These are phyloP conservation scores for Beverwykella pulmonaria DNA, from an alignment of 495 filamentous ascomycete species.

Conservation along the genomic window DNA sequence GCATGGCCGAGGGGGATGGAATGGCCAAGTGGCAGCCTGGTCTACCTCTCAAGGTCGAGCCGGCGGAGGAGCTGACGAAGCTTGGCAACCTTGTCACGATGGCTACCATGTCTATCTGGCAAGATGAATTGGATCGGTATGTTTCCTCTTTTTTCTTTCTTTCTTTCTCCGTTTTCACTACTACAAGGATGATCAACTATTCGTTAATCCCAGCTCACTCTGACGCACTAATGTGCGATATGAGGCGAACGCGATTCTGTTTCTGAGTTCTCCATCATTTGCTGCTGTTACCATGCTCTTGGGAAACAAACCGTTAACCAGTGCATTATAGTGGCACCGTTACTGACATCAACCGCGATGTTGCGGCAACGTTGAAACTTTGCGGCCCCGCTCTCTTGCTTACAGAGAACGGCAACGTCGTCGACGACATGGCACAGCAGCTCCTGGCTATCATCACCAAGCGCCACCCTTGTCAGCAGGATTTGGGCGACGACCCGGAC, in stretches of 20 bases:
- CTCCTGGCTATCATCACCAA: slow-evolving; percentile 76
- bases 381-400: slow-evolving; percentile 85
- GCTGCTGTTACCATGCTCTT: slow-evolving; percentile 21
- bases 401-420: slow-evolving; percentile 56
- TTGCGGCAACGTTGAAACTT: slow-evolving; percentile 88
- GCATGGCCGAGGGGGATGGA: slow-evolving; percentile 76
- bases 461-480: slow-evolving; percentile 88
- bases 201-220: slow-evolving; percentile 99
- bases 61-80: slow-evolving; percentile 74
- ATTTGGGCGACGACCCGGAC: slow-evolving; percentile 61
- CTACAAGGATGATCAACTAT: slow-evolving; percentile 75
- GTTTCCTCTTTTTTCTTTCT: slow-evolving; percentile 47
- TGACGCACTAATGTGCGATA: slow-evolving; percentile 74
- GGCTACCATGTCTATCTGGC: slow-evolving; percentile 81
- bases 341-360: slow-evolving; percentile 91
- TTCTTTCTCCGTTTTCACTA: slow-evolving; percentile 5
- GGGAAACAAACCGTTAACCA: slow-evolving; percentile 17
- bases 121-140: slow-evolving; percentile 90
- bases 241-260: slow-evolving; percentile 88
- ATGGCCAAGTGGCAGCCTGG: slow-evolving; percentile 87
- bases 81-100: slow-evolving; percentile 85
- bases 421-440: slow-evolving; percentile 64
- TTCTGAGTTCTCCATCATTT: slow-evolving; percentile 51
- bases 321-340: slow-evolving; percentile 74
- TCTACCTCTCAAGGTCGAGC: slow-evolving; percentile 77